Base-by-base conservation (phyloP, 2,329 filamentous ascomycete species). In the Thielaviopsis punctulata region DNA sequence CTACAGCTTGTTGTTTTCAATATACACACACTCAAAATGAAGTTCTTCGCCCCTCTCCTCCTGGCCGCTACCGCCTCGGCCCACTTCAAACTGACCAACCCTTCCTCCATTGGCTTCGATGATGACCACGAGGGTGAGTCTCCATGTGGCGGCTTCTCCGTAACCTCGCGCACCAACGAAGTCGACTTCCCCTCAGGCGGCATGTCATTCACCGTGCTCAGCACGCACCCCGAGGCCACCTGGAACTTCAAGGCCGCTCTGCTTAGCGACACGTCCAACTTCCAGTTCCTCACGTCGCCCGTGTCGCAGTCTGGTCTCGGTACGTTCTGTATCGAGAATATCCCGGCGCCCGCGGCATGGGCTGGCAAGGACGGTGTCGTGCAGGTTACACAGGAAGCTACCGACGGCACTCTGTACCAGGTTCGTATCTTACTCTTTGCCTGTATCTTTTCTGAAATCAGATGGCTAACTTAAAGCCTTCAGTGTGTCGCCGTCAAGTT, bases 371-470 rank as follows among this genome's bases (percentile, higher is more conserved):
- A 72, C 62, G 78, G 76, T 18, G 64, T 80, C 15, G 59, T 82
- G 4, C 64, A 71, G 44, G 62, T 80, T 25, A 70, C 75, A 0
- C 69, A 68, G 21, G 66, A 72, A 19, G 76, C 71, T 0, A 64
- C 69, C 0, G 78, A 82, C 55, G 78, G 78, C 2, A 56, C 74
- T 15, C 63, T 80, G 5, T 80, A 71, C 60, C 72, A 77, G 67
- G 76, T 79, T 62, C 51, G 66, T 19, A 19, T 12, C 25, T 12
- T 12, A 3, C 15, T 19, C 21, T 27, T 10, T 27, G 6, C 10
- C 25, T 27, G 6, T 27, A 27, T 27, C 25, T 27, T 10, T 27
- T 27, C 25, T 27, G 6, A 27, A 6, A 5, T 27, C 30, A n/a
- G 13, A 36, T 36, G 7, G 13, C 41, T 52, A 48, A 52, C 46